Base-by-base conservation (phyloP, 305 asterid genomes). In the Petunia hybrid region DNA sequence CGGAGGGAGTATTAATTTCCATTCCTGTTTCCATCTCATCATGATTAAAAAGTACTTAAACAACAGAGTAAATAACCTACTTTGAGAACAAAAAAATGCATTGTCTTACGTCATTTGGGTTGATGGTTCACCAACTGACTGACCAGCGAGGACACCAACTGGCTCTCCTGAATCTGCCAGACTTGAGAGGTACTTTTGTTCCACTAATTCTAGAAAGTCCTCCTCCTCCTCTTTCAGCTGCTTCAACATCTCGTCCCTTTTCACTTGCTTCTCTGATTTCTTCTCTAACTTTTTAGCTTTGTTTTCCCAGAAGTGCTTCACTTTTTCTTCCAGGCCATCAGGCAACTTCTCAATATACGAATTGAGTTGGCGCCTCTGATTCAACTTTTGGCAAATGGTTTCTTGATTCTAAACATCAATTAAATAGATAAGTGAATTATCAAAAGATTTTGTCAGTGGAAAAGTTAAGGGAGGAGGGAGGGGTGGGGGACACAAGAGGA, bases 121-220 rank as follows among this genome's bases (percentile, higher is more conserved):
- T 57, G 99, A 97, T 79, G 99, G 99, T 90, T 97, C 99, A 61
- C 99, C 99, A 43, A 97, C 81, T 0, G 99, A 97, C 91, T 97
- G 99, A 85, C 97, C 99, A 78, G 98, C 98, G 87, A 97, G 90
- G 65, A 97, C 97, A 80, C 99, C 99, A 83, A 97, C 99, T 0
- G 99, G 98, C 85, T 97, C 98, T 71, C 99, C 99, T 8, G 98
- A 71, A 60, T 88, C 94, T 51, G 97, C 99, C 38, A 94, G 95
- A 85, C 99, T 94, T 4, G 94, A 92, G 80, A 96, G 86, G 83
- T 94, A 96, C 80, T 96, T 96, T 84, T 94, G 98, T 86, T 87
- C 85, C 80, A 94, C 90, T 89, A 96, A 78, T 85, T 90, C 88
- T 77, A 92, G 67, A 79, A 94, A 92, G 63, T 85, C 85, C 45